A percentile compares a stretch with the other conserved stretches of the same genome.
These are phyloP conservation scores for Cordyceps fumosorosea DNA, from an alignment of 2,329 filamentous ascomycete species.

Conservation along the genomic window DNA sequence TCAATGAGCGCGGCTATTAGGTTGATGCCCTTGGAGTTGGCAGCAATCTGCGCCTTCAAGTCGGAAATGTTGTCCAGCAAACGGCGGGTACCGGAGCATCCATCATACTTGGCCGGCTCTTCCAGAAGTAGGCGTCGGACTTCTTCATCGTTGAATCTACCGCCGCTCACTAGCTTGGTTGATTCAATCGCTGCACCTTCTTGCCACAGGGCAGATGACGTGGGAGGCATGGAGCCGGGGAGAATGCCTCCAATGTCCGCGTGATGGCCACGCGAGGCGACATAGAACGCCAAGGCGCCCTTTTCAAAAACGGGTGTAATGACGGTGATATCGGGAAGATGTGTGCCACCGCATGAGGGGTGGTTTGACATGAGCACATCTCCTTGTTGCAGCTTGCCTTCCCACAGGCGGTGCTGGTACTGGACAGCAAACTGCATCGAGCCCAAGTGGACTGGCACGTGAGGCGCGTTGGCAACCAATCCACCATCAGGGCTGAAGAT, in stretches of 20 bases:
- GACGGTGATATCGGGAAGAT: constrained; percentile 33
- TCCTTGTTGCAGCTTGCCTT: constrained; percentile 29
- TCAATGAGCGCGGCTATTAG: constrained; percentile 64
- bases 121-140: constrained; percentile 65
- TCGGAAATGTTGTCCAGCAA: constrained; percentile 80
- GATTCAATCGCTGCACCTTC: constrained; percentile 60
- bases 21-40: constrained; percentile 78
- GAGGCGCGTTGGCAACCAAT: constrained; percentile 68
- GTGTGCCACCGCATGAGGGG: constrained; percentile 29
- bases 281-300: constrained; percentile 39
- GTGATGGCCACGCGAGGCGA: constrained; percentile 66
- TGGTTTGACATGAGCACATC: constrained; percentile 33
- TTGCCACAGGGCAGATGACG: constrained; percentile 58
- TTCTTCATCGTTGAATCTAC: constrained; percentile 70
- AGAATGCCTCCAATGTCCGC: constrained; percentile 68
- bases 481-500: constrained; percentile 69
- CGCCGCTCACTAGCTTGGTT: constrained; percentile 67
- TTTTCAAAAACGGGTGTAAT: constrained; percentile 30
- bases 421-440: constrained; percentile 75
- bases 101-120: constrained; percentile 67
- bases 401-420: constrained; percentile 64
- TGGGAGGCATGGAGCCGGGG: constrained; percentile 76
- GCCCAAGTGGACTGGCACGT: constrained; percentile 69
- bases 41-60: constrained; percentile 78
- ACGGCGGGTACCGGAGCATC: constrained; percentile 72